Evolutionary conservation across 2,329 filamentous ascomycete species (phyloP).

Genomic region (Fusarium piperis): DNA sequence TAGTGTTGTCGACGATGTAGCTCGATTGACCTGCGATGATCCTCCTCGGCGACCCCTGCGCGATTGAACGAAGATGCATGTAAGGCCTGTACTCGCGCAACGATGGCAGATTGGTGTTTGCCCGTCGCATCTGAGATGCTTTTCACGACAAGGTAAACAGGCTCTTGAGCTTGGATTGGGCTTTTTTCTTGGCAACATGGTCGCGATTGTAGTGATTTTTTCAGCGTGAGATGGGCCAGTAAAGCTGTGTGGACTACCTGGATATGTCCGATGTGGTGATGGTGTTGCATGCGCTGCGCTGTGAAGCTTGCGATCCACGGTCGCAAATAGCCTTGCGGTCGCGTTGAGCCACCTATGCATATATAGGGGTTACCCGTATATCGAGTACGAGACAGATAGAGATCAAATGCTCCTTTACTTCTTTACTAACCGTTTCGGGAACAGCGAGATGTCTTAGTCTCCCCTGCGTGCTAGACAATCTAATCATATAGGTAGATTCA

Average conservation of each 20-base stretch:
- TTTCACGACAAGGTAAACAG: not conserved
- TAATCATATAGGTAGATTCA: no score
- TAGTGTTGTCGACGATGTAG: not conserved
- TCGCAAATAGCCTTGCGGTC: not conserved
- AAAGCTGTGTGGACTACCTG: no score
- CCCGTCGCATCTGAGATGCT: slow-evolving; percentile 1
- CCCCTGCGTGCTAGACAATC: no score
- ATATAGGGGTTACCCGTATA: not conserved
- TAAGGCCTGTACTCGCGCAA: not conserved
- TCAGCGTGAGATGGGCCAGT: not conserved
- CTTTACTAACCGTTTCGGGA: no score
- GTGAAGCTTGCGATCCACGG: no score
- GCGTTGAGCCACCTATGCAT: not conserved
- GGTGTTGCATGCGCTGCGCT: no score
- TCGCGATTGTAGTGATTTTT: not conserved
- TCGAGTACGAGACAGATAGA: not conserved
- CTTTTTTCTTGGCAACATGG: not conserved
- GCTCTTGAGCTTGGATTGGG: not conserved
- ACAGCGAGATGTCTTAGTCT: no score
- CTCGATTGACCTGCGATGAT: not conserved
- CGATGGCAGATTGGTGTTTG: not conserved
- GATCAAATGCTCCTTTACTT: no score
- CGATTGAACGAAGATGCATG: not conserved
- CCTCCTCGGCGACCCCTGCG: not conserved
- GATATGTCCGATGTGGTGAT: no score